A percentile compares a stretch with the other conserved stretches of the same genome.
Conservation (phyloP, 2,329 filamentous ascomycete species). For the Aspergillus sp. region DNA sequence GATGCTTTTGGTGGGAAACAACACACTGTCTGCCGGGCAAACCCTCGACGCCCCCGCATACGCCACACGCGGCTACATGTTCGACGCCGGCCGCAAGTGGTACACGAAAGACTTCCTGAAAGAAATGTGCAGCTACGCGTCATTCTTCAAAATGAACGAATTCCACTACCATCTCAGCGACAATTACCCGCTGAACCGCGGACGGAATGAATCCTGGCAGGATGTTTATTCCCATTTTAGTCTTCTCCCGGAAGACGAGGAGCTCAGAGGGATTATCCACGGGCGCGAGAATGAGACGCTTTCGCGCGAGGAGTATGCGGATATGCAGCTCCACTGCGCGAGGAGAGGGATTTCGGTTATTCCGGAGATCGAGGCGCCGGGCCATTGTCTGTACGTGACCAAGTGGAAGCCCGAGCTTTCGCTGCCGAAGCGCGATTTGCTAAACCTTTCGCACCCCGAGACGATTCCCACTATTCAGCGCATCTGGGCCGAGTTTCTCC, state of each 20-base stretch:
- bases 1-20: slow-evolving; percentile 45
- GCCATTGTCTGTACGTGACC: slow-evolving; percentile 60
- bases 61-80: slow-evolving; percentile 54
- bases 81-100: slow-evolving; percentile 62
- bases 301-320: slow-evolving; percentile 55
- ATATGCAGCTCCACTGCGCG: slow-evolving; percentile 58
- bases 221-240: slow-evolving; percentile 61
- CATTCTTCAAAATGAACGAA: slow-evolving; percentile 65
- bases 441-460: slow-evolving; percentile 61
- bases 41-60: slow-evolving; percentile 58
- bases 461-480: slow-evolving; percentile 58
- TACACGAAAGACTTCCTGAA: slow-evolving; percentile 59
- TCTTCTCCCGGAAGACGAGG: slow-evolving; percentile 52
- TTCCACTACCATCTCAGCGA: slow-evolving; percentile 65
- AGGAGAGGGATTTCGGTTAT: slow-evolving; percentile 61
- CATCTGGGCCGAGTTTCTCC: slow-evolving; percentile 60
- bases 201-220: slow-evolving; percentile 53
- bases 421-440: slow-evolving; percentile 54
- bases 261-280: slow-evolving; percentile 55
- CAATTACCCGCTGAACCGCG: slow-evolving; percentile 57
- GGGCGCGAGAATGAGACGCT: slow-evolving; percentile 59
- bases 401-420: slow-evolving; percentile 65
- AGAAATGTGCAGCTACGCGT: slow-evolving; percentile 64
- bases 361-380: slow-evolving; percentile 64
- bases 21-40: slow-evolving; percentile 52